Conservation (phyloP, 495 filamentous ascomycete genomes). For the Aspergillus asperescens region DNA sequence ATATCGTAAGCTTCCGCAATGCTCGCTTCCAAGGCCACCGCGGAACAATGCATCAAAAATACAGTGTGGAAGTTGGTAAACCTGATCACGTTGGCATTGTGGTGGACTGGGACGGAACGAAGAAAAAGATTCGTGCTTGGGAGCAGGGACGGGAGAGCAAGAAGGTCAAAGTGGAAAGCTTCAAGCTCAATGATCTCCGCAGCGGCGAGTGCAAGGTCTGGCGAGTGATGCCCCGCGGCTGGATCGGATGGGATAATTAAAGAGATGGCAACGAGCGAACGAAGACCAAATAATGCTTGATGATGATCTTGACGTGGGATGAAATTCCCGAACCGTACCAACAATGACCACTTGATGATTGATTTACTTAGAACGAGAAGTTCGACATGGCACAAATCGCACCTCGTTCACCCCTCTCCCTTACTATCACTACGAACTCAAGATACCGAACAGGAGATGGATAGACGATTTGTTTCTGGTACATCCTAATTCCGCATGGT, state of each 20-base stretch:
- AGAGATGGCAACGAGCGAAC: background rate
- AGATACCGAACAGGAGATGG: constrained; percentile 12
- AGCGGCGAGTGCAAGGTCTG: constrained; percentile 97
- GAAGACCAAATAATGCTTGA: constrained; percentile 10
- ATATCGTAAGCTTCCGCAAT: constrained; percentile 90
- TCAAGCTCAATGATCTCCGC: constrained; percentile 83
- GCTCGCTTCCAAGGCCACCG: constrained; percentile 94
- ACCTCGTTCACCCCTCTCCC: constrained; percentile 3
- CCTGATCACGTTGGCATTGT: constrained; percentile 94
- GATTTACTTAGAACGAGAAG: background rate
- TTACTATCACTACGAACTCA: background rate
- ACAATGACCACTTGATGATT: constrained; percentile 11
- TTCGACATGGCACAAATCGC: background rate
- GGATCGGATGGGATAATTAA: constrained; percentile 79
- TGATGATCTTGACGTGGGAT: constrained; percentile 10
- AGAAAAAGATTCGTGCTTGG: constrained; percentile 95
- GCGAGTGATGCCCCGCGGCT: constrained; percentile 86
- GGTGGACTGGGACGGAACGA: constrained; percentile 97
- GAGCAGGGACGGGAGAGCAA: constrained; percentile 93
- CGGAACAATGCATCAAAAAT: constrained; percentile 92
- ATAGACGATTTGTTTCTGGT: constrained; percentile 25
- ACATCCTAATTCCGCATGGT: constrained; percentile 21
- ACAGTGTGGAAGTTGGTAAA: constrained; percentile 80
- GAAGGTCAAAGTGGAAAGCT: constrained; percentile 92
- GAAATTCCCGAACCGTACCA: background rate